These are phyloP conservation scores for Aspergillus conjunctus DNA, from an alignment of 495 filamentous ascomycete species.

Conservation along the genomic window DNA sequence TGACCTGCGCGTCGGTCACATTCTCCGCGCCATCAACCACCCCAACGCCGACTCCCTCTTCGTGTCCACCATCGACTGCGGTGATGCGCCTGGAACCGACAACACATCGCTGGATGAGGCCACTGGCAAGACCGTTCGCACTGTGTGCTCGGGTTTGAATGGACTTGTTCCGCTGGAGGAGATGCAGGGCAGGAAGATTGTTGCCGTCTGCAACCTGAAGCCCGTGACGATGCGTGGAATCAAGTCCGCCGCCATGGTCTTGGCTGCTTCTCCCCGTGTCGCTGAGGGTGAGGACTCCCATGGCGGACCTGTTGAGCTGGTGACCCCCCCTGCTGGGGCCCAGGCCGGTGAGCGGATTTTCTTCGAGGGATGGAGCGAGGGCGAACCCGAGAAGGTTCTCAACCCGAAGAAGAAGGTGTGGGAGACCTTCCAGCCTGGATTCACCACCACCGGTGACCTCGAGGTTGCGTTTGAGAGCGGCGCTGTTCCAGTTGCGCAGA, in stretches of 20 bases:
- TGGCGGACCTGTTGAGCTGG: constrained; percentile 89
- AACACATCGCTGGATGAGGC: constrained; percentile 75
- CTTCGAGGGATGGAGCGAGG: constrained; percentile 88
- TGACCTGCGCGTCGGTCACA: constrained; percentile 94
- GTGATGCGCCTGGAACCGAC: constrained; percentile 81
- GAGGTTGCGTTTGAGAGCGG: constrained; percentile 78
- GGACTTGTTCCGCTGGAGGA: constrained; percentile 88
- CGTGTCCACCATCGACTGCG: constrained; percentile 95
- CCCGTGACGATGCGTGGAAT: constrained; percentile 98
- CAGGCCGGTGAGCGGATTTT: constrained; percentile 81
- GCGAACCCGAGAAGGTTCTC: constrained; percentile 86
- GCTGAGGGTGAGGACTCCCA: constrained; percentile 80
- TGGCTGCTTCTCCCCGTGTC: constrained; percentile 84
- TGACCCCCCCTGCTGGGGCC: constrained; percentile 77
- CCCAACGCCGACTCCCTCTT: constrained; percentile 95
- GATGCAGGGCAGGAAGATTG: constrained; percentile 94
- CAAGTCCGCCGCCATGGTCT: constrained; percentile 93
- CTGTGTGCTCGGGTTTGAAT: constrained; percentile 95
- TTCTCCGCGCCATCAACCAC: constrained; percentile 90
- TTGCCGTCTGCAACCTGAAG: constrained; percentile 96
- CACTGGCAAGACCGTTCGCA: constrained; percentile 85
- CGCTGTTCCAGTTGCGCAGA: constrained; percentile 61
- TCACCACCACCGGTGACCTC: constrained; percentile 75
- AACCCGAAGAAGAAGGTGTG: constrained; percentile 99
- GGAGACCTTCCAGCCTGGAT: constrained; percentile 94